Evolutionary conservation across 2,329 filamentous ascomycete genomes (phyloP), one percentile per base, ranked within the genome.

Genomic region (Aspergillus sclerotialis): DNA sequence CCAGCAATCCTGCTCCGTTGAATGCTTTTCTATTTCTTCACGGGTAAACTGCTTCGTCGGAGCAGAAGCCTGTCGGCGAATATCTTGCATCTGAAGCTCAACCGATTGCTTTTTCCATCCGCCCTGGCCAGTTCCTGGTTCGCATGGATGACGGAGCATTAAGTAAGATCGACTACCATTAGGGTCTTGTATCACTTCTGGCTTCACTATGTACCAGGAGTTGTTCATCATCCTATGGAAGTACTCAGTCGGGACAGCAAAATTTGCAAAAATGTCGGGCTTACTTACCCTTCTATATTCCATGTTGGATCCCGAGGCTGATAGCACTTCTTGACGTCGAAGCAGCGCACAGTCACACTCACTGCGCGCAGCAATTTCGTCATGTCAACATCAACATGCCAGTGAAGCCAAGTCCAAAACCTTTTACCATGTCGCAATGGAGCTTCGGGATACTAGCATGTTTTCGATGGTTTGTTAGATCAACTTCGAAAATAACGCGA

Each of bases 351-450:
- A 0, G 48, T 56, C 31, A 74, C 66, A 31, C 56, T 61, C 21
- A 60, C 52, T 0, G 67, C 61, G 12, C 55, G 53, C 4, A 70
- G 43, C 4, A 75, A 47, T 38, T 70, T 60, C 1, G 57, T 49
- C 1, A 70, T 48, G 9, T 63, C 60, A 3, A 75, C 52, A 35
- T 75, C 71, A 2, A 73, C 53, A 36, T 72, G 56, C 71, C 71
- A 75, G 40, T 69, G 64, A 3, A 70, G 28, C 71, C 71, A 75
- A 0, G 69, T 66, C 71, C 70, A 74, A 44, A 70, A 74, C 43
- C 70, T 75, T 25, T 63, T 67, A 3, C 69, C 70, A 35, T 75
- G 68, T 4, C 70, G 57, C 21, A 74, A 60, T 0, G 70, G 69
- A 4, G 53, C 52, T 11, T 72, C 61, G 1, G 70, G 70, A 31